A percentile compares a stretch with the other conserved stretches of the same genome.
These are phyloP conservation scores for Marchantia paleacea DNA, from an alignment of 225 moss, liverwort and hornwort species.

Conservation along the genomic window DNA sequence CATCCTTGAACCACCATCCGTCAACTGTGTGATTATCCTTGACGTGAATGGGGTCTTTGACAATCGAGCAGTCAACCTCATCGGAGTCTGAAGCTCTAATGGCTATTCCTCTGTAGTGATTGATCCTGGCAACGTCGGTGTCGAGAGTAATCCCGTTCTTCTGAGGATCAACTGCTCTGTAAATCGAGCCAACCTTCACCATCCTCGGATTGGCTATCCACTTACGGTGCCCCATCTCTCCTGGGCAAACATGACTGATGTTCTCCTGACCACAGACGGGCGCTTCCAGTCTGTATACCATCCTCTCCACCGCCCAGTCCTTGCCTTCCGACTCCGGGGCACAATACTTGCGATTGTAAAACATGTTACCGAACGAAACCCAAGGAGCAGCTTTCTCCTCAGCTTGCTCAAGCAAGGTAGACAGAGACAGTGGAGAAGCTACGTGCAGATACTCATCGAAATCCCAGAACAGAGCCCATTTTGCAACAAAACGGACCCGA, in stretches of 20 bases:
- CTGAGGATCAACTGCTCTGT: slow-evolving; percentile 38
- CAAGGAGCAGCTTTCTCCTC: slow-evolving; percentile 35
- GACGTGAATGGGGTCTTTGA: too few relatives aligned
- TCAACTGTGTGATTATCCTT: too few relatives aligned
- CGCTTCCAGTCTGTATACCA: slow-evolving; percentile 44
- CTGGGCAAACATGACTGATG: slow-evolving; percentile 29
- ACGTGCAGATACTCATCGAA: slow-evolving; percentile 62
- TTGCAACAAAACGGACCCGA: slow-evolving; percentile 35
- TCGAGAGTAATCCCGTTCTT: slow-evolving; percentile 37
- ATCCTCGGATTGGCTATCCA: slow-evolving; percentile 64
- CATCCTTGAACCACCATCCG: too few relatives aligned
- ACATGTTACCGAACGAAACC: slow-evolving; percentile 51
- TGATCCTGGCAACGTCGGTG: slow-evolving; percentile 31
- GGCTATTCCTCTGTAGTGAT: slow-evolving; percentile 49
- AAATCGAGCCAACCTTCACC: slow-evolving; percentile 42
- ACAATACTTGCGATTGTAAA: slow-evolving; percentile 48
- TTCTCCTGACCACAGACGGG: slow-evolving; percentile 38
- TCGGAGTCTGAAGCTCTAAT: too few relatives aligned
- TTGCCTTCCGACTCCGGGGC: slow-evolving; percentile 1
- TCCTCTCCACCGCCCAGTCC: slow-evolving; percentile 45
- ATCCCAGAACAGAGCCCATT: slow-evolving; percentile 55
- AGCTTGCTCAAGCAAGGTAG: slow-evolving; percentile 33
- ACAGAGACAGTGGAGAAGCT: slow-evolving; percentile 29
- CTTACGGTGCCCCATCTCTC: slow-evolving; percentile 50
- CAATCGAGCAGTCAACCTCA: too few relatives aligned